Base-by-base conservation (phyloP, 495 filamentous ascomycete species). In the Pseudomonodictys pantanalensis region DNA sequence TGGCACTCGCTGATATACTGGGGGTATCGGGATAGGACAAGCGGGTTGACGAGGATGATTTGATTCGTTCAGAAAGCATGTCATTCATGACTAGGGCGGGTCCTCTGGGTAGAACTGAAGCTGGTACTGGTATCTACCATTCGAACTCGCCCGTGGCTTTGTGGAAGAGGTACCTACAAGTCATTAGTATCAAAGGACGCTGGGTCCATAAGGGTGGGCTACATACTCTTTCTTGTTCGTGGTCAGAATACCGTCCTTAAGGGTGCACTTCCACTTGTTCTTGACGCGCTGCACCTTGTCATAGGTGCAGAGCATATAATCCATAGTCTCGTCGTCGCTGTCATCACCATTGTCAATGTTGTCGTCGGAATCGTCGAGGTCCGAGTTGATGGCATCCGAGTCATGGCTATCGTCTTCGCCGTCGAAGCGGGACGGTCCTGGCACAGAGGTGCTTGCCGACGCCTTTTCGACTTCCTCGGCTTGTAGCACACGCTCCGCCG, bases 201-300 rank as follows among this genome's bases (percentile, higher is more conserved):
- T n/a, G 56, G 3, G 39, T 9, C 17, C 9, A 3, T 17, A 15
- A 44, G 38, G 20, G 20, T 12, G 38, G 38, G 5, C 12, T 3
- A 80, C 85, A 75, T 72, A 89, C 82, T 99, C 93, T 72, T 86
- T 92, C 60, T 87, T 86, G 63, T 90, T 89, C 33, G 91, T 88
- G 46, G 87, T 96, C 60, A 99, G 79, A 15, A 99, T 89, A 17
- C 93, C 93, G 67, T 99, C 93, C 78, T 97, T 97, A 52, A 99
- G 81, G 4, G 88, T 89, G 76, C 93, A 99, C 85, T 99, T 99
- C 93, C 93, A 99, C 86, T 97, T 99, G 73, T 97, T 99, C 85
- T 99, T 99, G 57, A 97, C 95, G 48, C 93, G 81, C 74, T 97
- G 92, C 18, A 99, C 93, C 78, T 99, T 99, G 77, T 99, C 93